phyloP scores from a whole-genome alignment of 148 eudicot genomes.

The Hydrangea macrophylla region DNA sequence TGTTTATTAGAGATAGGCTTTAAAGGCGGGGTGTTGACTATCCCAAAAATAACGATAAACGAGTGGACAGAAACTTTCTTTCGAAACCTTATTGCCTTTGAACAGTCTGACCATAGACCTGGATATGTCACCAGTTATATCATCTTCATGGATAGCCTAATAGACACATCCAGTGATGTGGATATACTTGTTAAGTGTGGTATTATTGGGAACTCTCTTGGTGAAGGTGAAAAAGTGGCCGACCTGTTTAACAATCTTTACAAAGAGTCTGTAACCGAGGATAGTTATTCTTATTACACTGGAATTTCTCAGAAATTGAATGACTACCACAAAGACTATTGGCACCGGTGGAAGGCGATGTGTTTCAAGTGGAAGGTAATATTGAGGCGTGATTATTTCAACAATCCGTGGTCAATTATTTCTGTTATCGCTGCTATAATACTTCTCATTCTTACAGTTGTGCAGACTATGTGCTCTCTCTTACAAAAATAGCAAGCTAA shows the following conservation, averaged over 20 bases:
- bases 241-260: too few species aligned
- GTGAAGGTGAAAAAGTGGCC: too few species aligned
- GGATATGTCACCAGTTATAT: slow-evolving; percentile 17
- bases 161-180: slow-evolving; percentile 27
- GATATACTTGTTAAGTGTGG: too few species aligned
- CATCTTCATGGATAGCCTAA: slow-evolving; percentile 36
- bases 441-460: too few species aligned
- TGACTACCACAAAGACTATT: slow-evolving; percentile 20
- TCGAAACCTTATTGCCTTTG: too few species aligned
- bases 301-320: slow-evolving; percentile 25
- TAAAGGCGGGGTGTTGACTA: too few species aligned
- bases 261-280: slow-evolving; percentile 19
- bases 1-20: too few species aligned
- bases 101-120: neutral
- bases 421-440: slow-evolving; percentile 31
- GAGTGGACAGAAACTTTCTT: too few species aligned
- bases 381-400: slow-evolving; percentile 35
- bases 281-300: slow-evolving; percentile 24
- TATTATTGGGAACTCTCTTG: too few species aligned
- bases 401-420: slow-evolving; percentile 39
- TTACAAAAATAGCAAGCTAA: neutral
- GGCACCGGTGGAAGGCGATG: slow-evolving; percentile 34
- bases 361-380: slow-evolving; percentile 12
- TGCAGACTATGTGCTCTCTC: slow-evolving; percentile 20
- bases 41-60: too few species aligned